Conservation (phyloP, 140 eudicot species). For the Cichorium intybus region DNA sequence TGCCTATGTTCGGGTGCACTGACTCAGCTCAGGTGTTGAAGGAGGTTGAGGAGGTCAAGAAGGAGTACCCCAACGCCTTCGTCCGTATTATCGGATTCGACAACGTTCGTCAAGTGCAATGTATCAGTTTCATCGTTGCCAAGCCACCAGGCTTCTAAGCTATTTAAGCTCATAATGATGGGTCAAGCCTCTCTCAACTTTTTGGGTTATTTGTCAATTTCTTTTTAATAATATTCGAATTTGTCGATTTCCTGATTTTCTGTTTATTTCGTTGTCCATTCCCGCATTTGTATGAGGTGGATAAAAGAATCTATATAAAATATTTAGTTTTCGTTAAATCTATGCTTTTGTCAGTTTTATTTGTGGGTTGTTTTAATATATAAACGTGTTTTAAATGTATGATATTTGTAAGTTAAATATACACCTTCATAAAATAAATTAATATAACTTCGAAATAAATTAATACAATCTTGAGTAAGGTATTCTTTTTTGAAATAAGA, state of each 20-base stretch:
- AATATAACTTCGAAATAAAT: too few species aligned
- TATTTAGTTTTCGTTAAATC: background rate
- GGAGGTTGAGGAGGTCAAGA: slow-evolving; percentile 36
- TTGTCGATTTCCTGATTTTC: background rate
- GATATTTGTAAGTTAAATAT: too few species aligned
- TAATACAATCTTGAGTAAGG: too few species aligned
- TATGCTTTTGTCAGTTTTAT: too few species aligned
- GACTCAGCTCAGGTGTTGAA: slow-evolving; percentile 49
- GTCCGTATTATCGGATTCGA: slow-evolving; percentile 76
- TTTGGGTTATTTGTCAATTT: slow-evolving; percentile 19
- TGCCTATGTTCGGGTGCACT: slow-evolving; percentile 50
- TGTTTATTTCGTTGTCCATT: slow-evolving; percentile 22
- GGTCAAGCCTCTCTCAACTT: slow-evolving; percentile 12
- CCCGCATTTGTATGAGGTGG: slow-evolving; percentile 19
- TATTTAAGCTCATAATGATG: slow-evolving; percentile 10
- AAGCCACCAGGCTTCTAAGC: slow-evolving; percentile 41
- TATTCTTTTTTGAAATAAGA: too few species aligned
- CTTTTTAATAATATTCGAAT: background rate
- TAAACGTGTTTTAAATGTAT: too few species aligned
- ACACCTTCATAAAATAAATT: too few species aligned
- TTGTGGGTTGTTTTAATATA: too few species aligned
- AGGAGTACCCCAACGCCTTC: slow-evolving; percentile 55
- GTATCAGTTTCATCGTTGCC: slow-evolving; percentile 60
- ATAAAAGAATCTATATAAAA: slow-evolving; percentile 19
- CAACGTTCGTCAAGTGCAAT: too few species aligned